Base-by-base conservation (phyloP, 164 flowering plant genomes). In the Cinnamomum micranthum region DNA sequence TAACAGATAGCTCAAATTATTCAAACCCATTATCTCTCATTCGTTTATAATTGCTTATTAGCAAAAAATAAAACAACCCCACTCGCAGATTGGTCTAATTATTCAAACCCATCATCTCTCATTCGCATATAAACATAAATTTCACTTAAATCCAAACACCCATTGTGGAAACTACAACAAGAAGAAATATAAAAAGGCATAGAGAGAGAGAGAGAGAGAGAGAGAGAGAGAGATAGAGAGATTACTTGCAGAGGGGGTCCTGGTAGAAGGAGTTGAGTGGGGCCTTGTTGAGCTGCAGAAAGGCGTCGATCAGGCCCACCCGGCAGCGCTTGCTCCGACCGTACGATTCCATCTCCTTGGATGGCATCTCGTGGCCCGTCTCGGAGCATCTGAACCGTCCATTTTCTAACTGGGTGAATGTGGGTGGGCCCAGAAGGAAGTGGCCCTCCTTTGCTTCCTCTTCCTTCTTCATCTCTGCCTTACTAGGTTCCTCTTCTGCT, bases 231-330 rank as follows among this genome's bases (percentile, higher is more conserved):
- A 66, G 19, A 77, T 55, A 67, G 69, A 17, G 50, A 17, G 58
- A 5, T n/a, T 84, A 95, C 98, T 90, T 81, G 74, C 80, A 83
- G 58, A 76, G 73, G 69, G 93, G 96, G 76, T 92, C 85, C 81
- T 85, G 96, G 50, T 85, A 80, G 86, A 93, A 95, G 88, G 91
- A 81, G 75, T 89, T 90, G 83, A 93, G 90, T 47, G 99, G 99
- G 9, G 98, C 86, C 80, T 88, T 95, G 2, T 83, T 84, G 24
- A 73, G 83, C 6, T 87, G 73, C 27, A 95, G 50, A 27, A 89
- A 87, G 23, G 71, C 70, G 65, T 95, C 88, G 73, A 95, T 86
- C 41, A 95, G 91, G 14, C 91, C 97, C 73, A 92, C 73, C 41
- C 99, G 90, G 68, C 98, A 95, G 66, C 87, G 86, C 78, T 92